Conservation (phyloP, 495 filamentous ascomycete genomes). For the Neurospora pannonica region DNA sequence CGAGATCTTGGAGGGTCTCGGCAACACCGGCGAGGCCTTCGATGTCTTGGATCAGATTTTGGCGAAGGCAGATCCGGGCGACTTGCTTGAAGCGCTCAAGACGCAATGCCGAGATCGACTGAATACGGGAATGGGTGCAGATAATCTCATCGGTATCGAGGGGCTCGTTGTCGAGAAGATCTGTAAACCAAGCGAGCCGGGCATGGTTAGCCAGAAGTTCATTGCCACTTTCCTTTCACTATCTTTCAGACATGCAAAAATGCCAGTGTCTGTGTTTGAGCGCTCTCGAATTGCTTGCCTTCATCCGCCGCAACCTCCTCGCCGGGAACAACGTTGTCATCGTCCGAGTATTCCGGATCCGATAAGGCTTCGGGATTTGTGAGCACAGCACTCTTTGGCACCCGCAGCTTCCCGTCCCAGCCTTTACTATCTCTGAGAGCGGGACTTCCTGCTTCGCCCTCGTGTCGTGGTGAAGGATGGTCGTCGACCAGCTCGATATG, state of each 20-base stretch:
- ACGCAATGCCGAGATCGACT: constrained; percentile 64
- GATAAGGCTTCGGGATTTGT: constrained; percentile 69
- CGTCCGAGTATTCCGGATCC: constrained; percentile 77
- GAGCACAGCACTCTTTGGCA: constrained; percentile 52
- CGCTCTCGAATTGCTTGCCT: constrained; percentile 37
- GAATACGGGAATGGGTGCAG: constrained; percentile 74
- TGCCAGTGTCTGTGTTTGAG: not conserved
- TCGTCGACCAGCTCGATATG: constrained; percentile 37
- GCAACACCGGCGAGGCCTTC: constrained; percentile 57
- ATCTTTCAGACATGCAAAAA: not conserved
- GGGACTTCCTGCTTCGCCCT: constrained; percentile 30
- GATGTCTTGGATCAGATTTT: constrained; percentile 79
- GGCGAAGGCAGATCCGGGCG: constrained; percentile 78
- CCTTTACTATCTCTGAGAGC: constrained; percentile 57
- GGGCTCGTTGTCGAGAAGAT: constrained; percentile 45
- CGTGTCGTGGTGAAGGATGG: constrained; percentile 27
- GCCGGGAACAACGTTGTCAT: constrained; percentile 62
- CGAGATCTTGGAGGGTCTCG: constrained; percentile 65
- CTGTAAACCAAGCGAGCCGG: constrained; percentile 15
- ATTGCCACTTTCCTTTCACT: not conserved
- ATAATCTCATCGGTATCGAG: constrained; percentile 68
- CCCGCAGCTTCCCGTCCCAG: constrained; percentile 86
- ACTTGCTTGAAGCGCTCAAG: constrained; percentile 76
- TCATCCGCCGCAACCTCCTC: constrained; percentile 77
- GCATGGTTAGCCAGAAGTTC: not conserved